Conservation (phyloP, 2,329 filamentous ascomycete genomes). For the Grosmannia penicillata region DNA sequence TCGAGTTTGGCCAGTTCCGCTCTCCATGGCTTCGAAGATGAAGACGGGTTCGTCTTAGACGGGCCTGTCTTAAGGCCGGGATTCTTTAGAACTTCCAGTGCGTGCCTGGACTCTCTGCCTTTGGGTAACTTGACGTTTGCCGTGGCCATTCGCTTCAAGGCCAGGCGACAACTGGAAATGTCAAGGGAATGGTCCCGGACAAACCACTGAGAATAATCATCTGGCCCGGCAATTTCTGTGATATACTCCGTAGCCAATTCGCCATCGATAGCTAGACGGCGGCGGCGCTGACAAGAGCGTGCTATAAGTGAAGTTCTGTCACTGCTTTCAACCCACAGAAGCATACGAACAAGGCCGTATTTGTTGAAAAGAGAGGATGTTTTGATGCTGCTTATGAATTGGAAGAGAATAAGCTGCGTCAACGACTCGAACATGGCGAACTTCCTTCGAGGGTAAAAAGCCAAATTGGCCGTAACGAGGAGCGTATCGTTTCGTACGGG, state of each 20-base stretch:
- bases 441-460: conserved; percentile 32
- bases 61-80: no score
- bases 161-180: conserved; percentile 23
- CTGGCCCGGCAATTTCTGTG: conserved; percentile 32
- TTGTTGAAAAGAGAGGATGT: conserved; percentile 48
- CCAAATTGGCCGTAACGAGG: conserved; percentile 56
- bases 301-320: conserved; percentile 49
- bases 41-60: background rate
- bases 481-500: conserved; percentile 53
- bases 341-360: conserved; percentile 66
- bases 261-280: conserved; percentile 39
- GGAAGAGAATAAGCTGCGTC: conserved; percentile 41
- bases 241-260: conserved; percentile 47
- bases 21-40: conserved; percentile 24
- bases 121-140: conserved; percentile 26
- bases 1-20: conserved; percentile 26
- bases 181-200: conserved; percentile 33
- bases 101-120: conserved; percentile 24
- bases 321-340: conserved; percentile 53
- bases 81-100: conserved; percentile 5
- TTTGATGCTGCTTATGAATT: conserved; percentile 45
- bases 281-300: conserved; percentile 36
- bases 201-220: conserved; percentile 13
- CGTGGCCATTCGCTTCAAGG: conserved; percentile 31
- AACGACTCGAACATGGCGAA: conserved; percentile 41